Evolutionary conservation across 768 basidiomycete genomes (phyloP).

Genomic region (Naganishia antarctica): DNA sequence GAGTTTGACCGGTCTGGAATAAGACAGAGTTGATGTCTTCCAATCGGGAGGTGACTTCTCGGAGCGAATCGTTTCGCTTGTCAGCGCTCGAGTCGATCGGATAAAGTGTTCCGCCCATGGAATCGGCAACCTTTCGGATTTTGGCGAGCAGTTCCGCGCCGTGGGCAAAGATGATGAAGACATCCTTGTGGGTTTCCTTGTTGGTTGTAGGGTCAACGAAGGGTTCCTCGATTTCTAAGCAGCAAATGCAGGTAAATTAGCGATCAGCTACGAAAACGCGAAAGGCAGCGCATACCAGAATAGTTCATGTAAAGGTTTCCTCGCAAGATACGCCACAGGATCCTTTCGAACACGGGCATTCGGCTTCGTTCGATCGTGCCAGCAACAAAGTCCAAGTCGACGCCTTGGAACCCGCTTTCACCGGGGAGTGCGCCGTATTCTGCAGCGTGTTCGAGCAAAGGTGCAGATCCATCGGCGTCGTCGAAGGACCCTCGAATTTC

Average conservation of each 20-base stretch:
- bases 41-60: conserved; percentile 77
- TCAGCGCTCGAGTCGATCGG: conserved; percentile 92
- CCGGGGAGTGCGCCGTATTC: conserved; percentile 54
- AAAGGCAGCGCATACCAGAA: conserved; percentile 40
- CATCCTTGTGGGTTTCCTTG: conserved; percentile 86
- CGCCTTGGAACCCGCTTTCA: conserved; percentile 46
- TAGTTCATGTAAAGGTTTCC: conserved; percentile 98
- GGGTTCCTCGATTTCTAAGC: conserved; percentile 82
- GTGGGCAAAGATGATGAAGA: conserved; percentile 99
- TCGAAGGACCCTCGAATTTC: conserved; percentile 87
- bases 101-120: conserved; percentile 96
- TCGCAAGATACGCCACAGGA: conserved; percentile 94
- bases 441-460: conserved; percentile 77
- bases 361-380: conserved; percentile 92
- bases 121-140: conserved; percentile 96
- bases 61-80: conserved; percentile 81
- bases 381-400: conserved; percentile 93
- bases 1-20: conserved; percentile 78
- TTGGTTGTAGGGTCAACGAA: conserved; percentile 83
- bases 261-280: not conserved
- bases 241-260: not conserved
- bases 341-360: conserved; percentile 88
- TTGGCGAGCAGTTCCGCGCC: conserved; percentile 86
- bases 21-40: conserved; percentile 86
- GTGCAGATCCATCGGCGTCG: conserved; percentile 64